These are phyloP conservation scores for Syncephalastrum monosporum DNA, from an alignment of 371 early-diverging fungal genomes.

Conservation along the genomic window DNA sequence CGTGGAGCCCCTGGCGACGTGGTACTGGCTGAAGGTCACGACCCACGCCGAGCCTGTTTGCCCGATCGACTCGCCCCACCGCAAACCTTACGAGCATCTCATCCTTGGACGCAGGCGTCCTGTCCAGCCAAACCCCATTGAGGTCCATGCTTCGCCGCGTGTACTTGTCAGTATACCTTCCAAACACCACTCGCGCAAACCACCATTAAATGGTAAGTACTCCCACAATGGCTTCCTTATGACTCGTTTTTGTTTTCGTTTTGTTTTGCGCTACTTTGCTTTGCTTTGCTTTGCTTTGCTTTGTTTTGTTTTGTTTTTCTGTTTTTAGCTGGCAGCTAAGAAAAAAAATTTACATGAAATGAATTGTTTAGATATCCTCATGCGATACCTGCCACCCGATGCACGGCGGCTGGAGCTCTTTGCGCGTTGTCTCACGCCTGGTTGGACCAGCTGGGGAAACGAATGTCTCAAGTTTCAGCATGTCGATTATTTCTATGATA, in stretches of 20 bases:
- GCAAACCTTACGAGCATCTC: conserved; percentile 70
- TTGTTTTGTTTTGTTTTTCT: too few species aligned
- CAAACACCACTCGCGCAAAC: conserved; percentile 68
- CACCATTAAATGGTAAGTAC: conserved; percentile 51
- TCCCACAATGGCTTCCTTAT: too few species aligned
- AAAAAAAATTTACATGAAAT: not conserved
- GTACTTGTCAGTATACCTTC: conserved; percentile 60
- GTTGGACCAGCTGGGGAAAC: conserved; percentile 78
- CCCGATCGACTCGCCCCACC: conserved; percentile 54
- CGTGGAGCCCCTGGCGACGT: conserved; percentile 51
- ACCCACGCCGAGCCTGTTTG: conserved; percentile 51
- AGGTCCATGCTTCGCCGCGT: conserved; percentile 9
- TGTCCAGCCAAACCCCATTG: not conserved
- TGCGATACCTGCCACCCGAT: conserved; percentile 18
- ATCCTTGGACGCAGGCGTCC: conserved; percentile 40
- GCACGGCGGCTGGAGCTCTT: conserved; percentile 67
- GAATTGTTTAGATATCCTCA: conserved; percentile 20
- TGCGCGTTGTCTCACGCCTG: conserved; percentile 63
- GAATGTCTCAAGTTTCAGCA: conserved; percentile 68
- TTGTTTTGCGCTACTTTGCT: too few species aligned
- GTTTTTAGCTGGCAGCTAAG: not conserved
- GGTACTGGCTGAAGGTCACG: conserved; percentile 74
- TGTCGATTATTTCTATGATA: conserved; percentile 23
- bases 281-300: too few species aligned
- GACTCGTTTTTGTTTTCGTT: too few species aligned